Base-by-base conservation (phyloP, 2,329 filamentous ascomycete genomes). In the Pyrenophora teres region DNA sequence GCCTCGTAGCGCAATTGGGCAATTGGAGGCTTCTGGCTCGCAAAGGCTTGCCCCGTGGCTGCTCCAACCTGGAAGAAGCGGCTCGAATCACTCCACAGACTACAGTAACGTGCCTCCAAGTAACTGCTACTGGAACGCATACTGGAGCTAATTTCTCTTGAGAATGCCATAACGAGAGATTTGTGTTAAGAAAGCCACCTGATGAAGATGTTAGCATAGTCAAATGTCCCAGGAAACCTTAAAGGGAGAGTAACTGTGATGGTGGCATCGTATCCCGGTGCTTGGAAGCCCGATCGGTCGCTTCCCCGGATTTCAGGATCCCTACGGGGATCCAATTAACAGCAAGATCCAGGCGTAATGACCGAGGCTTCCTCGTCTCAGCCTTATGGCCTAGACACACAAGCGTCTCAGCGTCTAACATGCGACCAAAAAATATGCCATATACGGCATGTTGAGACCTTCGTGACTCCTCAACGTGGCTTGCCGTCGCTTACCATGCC, bases 231-330 rank as follows among this genome's bases (percentile, higher is more conserved):
- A 43, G 16, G 44, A 9, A 30, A 30, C 27, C 27, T 13, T 30
- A 30, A 30, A 30, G 9, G 12, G 10, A 12, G 9, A 1, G 27
- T 12, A n/a, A 45, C 33, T 52, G 38, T 45, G 49, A 58, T 56
- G 49, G 41, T 54, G 13, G 32, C 23, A 39, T 50, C 39, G n/a
- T 39, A 48, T 47, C 55, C 55, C 30, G 55, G 55, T 53, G 36
- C 49, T 56, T 56, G 55, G 55, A 36, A 54, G 35, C 40, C 40
- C n/a, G 21, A 43, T 30, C 36, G 48, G 25, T 40, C 30, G n/a
- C 32, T 38, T 41, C 25, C 40, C 43, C 33, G 32, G 40, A 35
- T 35, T 42, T 9, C 39, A 21, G 15, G 21, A 23, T 18, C 33
- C 27, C 19, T 2, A n/a, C 7, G 2, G 7, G 10, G 15, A 6